Evolutionary conservation across 2,329 filamentous ascomycete genomes (phyloP), one percentile per base, ranked within the genome.

Genomic region (Clathrospora elynae): DNA sequence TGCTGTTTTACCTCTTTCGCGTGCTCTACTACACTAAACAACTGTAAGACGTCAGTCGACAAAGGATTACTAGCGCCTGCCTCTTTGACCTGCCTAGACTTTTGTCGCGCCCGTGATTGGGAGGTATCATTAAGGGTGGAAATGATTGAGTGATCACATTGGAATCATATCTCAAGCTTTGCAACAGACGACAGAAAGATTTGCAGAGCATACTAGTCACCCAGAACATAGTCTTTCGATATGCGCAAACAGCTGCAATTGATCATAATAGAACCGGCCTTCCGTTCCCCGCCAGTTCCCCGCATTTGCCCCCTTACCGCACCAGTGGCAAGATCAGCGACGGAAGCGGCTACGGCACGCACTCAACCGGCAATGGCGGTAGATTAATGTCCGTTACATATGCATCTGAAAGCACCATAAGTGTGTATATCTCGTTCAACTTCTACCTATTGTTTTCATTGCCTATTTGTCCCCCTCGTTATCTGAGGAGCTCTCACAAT

Each of bases 171-270:
- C n/a, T n/a, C n/a, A n/a, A n/a, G n/a, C n/a, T n/a, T n/a, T n/a
- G n/a, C n/a, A 23, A 22, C 9, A 9, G 7, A 11, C 8, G 10
- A 12, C 2, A 16, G 5, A 5, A 26, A 29, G 12, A 12, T 7
- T 26, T 42, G 51, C 62, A 71, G 3, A 72, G 53, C 16, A 17
- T 11, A n/a, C n/a, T n/a, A n/a, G n/a, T n/a, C n/a, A n/a, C n/a
- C n/a, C n/a, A n/a, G n/a, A n/a, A n/a, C n/a, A n/a, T n/a, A n/a
- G 11, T 24, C n/a, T n/a, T n/a, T n/a, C n/a, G n/a, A 24, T 24
- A 20, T 13, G 32, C 19, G 12, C 6, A 12, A 24, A 11, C 16
- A 34, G 32, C 20, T 16, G 30, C 30, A n/a, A n/a, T n/a, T n/a
- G 30, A 32, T 20, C 17, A 11, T 4, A 5, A 6, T n/a, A 16